A percentile compares a stretch with the other conserved stretches of the same genome.
Evolutionary conservation across 352 stramenopile species (phyloP).

Genomic region (Globisporangium cylindrosporum): DNA sequence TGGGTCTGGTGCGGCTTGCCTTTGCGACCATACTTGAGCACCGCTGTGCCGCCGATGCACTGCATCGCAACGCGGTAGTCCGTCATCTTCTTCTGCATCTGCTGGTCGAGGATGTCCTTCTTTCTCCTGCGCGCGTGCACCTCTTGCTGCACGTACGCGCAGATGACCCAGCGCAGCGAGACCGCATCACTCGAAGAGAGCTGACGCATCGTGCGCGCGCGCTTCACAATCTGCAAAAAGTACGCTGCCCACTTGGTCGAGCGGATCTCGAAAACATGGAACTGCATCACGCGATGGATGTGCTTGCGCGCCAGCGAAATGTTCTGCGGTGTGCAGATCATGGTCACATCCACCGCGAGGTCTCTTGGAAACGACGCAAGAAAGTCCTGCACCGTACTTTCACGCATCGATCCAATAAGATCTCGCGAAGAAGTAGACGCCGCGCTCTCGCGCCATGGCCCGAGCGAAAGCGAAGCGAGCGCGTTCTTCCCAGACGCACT

Average conservation of each 20-base stretch:
- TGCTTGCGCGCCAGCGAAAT: constrained; percentile 26
- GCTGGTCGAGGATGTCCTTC: constrained; percentile 45
- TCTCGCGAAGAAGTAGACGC: neutral
- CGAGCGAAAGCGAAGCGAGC: constrained; percentile 14
- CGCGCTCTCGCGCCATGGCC: constrained; percentile 12
- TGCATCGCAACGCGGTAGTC: constrained; percentile 82
- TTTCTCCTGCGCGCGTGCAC: constrained; percentile 34
- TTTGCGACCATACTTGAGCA: constrained; percentile 83
- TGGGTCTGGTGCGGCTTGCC: constrained; percentile 72
- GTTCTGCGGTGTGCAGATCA: constrained; percentile 35
- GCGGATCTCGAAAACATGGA: constrained; percentile 71
- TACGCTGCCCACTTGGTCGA: constrained; percentile 80
- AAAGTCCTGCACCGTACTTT: constrained; percentile 39
- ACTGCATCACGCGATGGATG: constrained; percentile 37
- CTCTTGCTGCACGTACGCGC: constrained; percentile 50
- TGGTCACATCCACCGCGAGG: constrained; percentile 41
- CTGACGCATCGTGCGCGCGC: constrained; percentile 24
- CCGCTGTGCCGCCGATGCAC: constrained; percentile 63
- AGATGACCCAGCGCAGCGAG: constrained; percentile 65
- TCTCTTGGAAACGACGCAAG: constrained; percentile 33
- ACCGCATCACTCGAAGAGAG: constrained; percentile 35
- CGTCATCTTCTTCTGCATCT: constrained; percentile 77
- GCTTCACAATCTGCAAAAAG: constrained; percentile 58
- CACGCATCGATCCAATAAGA: constrained; percentile 17
- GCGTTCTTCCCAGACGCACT: neutral